Base-by-base conservation (phyloP, 2,329 filamentous ascomycete genomes). In the Zalaria obscura region DNA sequence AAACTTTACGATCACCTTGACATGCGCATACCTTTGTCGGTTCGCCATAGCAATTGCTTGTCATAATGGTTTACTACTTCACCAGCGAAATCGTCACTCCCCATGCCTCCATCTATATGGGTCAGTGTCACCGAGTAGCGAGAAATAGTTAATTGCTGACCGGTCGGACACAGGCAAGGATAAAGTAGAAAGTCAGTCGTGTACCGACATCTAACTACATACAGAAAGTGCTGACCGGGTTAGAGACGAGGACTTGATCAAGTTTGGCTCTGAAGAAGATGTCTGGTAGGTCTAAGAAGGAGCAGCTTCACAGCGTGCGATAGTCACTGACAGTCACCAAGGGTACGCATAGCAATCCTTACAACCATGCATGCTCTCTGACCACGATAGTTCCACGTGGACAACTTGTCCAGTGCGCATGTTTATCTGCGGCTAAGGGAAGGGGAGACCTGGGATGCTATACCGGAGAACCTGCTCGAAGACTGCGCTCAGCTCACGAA, bases 401-500 rank as follows among this genome's bases (percentile, higher is more conserved):
- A 98, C 69, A 98, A 98, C 60, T 74, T 98, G 29, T 95, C 88
- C 35, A 93, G 84, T 52, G 91, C 91, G 2, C 91, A 98, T 64
- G 86, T 98, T 54, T 98, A 98, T 64, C 76, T 98, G 29, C 82
- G 91, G 29, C 72, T 96, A 51, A 71, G 69, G 10, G 79, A 89
- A 35, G 81, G 78, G 44, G 77, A 91, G 50, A 70, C 74, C 34
- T 98, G 91, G 91, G 87, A 95, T 39, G 64, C 70, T 35, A 85
- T 98, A 45, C 78, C 84, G 0, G 57, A 76, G 46, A 75, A 76
- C 3, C 71, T 98, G 27, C 59, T 98, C 45, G 75, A 72, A 50
- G 91, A 98, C 63, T 86, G 91, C 54, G 91, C 84, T n/a, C 91
- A 98, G 63, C 71, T 98, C 53, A 98, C 91, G 43, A 98, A 98